Evolutionary conservation across 148 eudicot genomes (phyloP), one percentile per base, ranked within the genome.

Genomic region (Chenopodium suecicum): DNA sequence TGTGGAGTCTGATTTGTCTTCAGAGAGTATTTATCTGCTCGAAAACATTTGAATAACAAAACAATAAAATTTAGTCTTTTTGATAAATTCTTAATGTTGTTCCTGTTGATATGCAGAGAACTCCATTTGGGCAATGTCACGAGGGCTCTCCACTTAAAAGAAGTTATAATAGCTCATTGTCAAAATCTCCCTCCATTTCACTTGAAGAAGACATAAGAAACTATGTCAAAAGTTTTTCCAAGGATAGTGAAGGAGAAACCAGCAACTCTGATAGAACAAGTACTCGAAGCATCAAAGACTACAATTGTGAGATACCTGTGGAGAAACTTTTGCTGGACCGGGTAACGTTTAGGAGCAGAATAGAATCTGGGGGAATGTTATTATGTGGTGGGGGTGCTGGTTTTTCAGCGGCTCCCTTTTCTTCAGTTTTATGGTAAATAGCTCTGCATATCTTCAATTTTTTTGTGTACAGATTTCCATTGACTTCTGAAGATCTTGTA

Each of bases 361-460:
- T 88, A 69, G 97, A 97, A 64, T 90, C 96, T 8, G 99, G 99
- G 60, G 78, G 92, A 78, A 80, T 97, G 87, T 86, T 91, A 74
- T 80, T 94, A 47, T 97, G 99, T 79, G 83, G 88, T 31, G 94
- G 90, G 56, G 83, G 90, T 32, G 54, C 81, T 32, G 83, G 87
- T 17, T 71, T 80, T 48, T 78, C 88, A 13, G 77, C 74, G 77
- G 72, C 83, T 65, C 83, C 93, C 22, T 92, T 91, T 76, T 82
- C 86, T 86, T 84, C 87, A 27, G 22, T 48, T 54, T 70, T 75
- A 52, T 63, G 76, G 77, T 79, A 76, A 85, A 78, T 78, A 81
- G 70, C 74, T 37, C 60, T 76, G 67, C 75, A 22, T 50, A 67
- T 77, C 11, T 77, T 52, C 78, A 50, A 44, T 31, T 71, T 70